These are phyloP conservation scores for Porogramme epimiltina DNA, from an alignment of 1,284 basidiomycete genomes.

Conservation along the genomic window DNA sequence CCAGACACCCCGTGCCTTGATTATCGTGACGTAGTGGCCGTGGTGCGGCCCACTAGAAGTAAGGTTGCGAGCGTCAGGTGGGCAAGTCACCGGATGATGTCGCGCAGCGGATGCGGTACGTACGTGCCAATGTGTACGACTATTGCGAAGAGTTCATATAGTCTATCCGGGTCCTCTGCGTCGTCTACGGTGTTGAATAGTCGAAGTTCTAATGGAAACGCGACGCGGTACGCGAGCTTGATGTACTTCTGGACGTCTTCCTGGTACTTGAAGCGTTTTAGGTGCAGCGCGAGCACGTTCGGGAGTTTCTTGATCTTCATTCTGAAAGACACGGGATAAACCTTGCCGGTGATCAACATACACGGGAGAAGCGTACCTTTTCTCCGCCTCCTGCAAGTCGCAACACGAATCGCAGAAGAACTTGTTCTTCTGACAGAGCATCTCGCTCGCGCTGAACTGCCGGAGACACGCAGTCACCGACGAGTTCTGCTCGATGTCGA, in stretches of 20 bases:
- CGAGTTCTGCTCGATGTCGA: constrained; percentile 97
- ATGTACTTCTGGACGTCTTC: constrained; percentile 93
- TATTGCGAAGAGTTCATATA: constrained; percentile 95
- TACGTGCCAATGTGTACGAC: constrained; percentile 98
- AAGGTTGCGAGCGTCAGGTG: constrained; percentile 17
- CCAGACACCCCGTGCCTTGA: constrained; percentile 87
- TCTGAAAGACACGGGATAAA: constrained; percentile 39
- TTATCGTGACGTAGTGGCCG: constrained; percentile 95
- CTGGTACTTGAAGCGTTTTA: constrained; percentile 93
- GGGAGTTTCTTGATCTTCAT: constrained; percentile 69
- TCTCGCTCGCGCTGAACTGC: constrained; percentile 96
- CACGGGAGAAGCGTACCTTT: constrained; percentile 61
- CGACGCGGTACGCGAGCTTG: constrained; percentile 95
- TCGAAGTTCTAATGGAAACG: constrained; percentile 92
- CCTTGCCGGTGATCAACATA: neutral
- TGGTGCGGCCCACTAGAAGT: constrained; percentile 85
- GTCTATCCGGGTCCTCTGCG: constrained; percentile 81
- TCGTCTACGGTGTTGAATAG: constrained; percentile 98
- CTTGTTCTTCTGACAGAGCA: constrained; percentile 97
- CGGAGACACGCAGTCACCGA: constrained; percentile 94
- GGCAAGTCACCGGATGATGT: neutral
- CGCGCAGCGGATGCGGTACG: constrained; percentile 35
- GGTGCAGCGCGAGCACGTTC: constrained; percentile 64
- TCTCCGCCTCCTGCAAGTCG: constrained; percentile 96
- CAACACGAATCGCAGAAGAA: constrained; percentile 98